Base-by-base conservation (phyloP, 2,329 filamentous ascomycete genomes). In the Bipolaris cookei region DNA sequence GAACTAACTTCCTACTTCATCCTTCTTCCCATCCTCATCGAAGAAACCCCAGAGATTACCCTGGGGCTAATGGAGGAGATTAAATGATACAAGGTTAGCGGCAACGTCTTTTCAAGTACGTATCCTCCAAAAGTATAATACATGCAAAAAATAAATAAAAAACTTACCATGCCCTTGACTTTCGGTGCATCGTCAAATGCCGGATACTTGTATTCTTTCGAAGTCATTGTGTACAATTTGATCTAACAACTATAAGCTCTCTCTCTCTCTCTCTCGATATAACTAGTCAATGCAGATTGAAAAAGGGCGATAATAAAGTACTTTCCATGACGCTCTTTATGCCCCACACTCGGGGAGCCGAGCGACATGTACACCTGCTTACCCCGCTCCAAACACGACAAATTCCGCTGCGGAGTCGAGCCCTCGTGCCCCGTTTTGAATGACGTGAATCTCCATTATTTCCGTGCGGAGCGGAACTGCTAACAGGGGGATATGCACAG, bases 1-100 rank as follows among this genome's bases (percentile, higher is more conserved):
- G 6, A 16, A 78, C 5, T 81, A 75, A 56, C 83, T 79, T 20
- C 83, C 83, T 0, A 84, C 71, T 3, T 83, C 84, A 71, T 86
- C 84, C 49, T 83, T 73, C 47, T 70, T 70, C 6, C 71, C 72
- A 20, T 73, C 61, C 20, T 70, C 70, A 51, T 76, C 71, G 32
- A 72, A 76, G 43, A 74, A 68, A 0, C 72, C 72, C 72, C 73
- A 76, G 32, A 70, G 58, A 46, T 62, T 74, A 7, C 72, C 72
- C 23, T 75, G 72, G 1, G 73, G 73, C 42, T 45, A 16, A 10
- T 6, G 3, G 3, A 28, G 21, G 4, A n/a, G n/a, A n/a, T n/a
- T n/a, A n/a, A 10, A 30, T 3, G 4, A 30, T 13, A 10, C 10
- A 11, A 13, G 1, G 7, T 30, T 4, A 30, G 28, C 13, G 1